Conservation (phyloP, 768 basidiomycete species). For the Lactarius indigo region DNA sequence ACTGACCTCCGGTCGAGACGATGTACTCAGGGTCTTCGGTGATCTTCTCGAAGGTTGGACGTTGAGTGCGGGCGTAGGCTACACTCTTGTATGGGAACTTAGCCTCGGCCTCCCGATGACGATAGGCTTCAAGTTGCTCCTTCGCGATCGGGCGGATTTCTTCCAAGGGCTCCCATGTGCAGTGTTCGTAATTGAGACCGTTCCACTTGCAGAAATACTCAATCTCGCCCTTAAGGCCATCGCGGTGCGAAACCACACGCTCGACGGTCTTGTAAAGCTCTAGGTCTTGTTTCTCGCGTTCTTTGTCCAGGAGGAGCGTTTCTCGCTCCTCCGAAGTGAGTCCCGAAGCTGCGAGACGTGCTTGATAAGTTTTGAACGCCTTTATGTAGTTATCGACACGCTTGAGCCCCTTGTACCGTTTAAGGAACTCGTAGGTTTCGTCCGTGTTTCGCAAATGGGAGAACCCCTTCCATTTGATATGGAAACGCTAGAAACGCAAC, state of each 20-base stretch:
- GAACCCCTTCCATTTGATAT: constrained; percentile 99
- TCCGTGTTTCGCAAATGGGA: constrained; percentile 99
- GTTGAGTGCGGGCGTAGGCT: constrained; percentile 56
- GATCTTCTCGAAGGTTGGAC: constrained; percentile 82
- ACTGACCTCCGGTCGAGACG: constrained; percentile 65
- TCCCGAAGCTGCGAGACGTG: constrained; percentile 57
- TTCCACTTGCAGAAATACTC: constrained; percentile 99
- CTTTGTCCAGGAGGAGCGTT: constrained; percentile 82
- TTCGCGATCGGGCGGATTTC: constrained; percentile 78
- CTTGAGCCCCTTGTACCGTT: constrained; percentile 92
- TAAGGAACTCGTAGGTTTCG: constrained; percentile 94
- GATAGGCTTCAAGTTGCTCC: constrained; percentile 75
- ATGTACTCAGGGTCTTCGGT: constrained; percentile 87
- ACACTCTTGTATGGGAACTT: constrained; percentile 85
- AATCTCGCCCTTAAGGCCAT: constrained; percentile 50
- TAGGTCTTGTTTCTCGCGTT: constrained; percentile 86
- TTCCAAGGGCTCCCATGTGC: constrained; percentile 89
- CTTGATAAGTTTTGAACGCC: constrained; percentile 71
- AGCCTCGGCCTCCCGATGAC: constrained; percentile 68
- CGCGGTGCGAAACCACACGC: constrained; percentile 78
- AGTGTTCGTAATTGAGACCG: constrained; percentile 87
- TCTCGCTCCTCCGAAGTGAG: constrained; percentile 87
- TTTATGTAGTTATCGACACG: constrained; percentile 99
- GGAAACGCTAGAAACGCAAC: constrained; percentile 68
- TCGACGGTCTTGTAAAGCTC: constrained; percentile 92